Evolutionary conservation across 805 yeast species (phyloP).

Genomic region (Jamesozyma piceae): DNA sequence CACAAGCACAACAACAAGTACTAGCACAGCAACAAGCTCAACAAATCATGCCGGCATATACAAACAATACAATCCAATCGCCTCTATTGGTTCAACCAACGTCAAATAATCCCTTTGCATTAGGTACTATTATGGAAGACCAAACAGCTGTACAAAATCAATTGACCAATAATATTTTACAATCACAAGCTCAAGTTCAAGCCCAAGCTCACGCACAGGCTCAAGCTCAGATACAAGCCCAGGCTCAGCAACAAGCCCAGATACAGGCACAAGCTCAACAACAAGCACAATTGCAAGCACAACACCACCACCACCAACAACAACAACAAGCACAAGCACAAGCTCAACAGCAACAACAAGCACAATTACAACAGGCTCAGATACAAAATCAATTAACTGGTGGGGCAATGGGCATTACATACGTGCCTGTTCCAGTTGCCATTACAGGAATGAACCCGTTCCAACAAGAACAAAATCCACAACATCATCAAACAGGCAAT

Average conservation of each 20-base stretch:
- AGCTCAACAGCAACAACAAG: slow-evolving; percentile 7
- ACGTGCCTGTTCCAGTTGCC: slow-evolving; percentile 10
- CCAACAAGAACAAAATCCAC: slow-evolving; percentile 8
- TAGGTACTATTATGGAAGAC: slow-evolving; percentile 17
- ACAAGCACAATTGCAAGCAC: slow-evolving; percentile 9
- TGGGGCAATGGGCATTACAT: slow-evolving; percentile 5
- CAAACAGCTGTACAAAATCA: slow-evolving; percentile 7
- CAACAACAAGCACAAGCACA: slow-evolving; percentile 7
- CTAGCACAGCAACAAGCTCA: too few species aligned
- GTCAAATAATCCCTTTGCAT: slow-evolving; percentile 31
- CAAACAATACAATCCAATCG: neutral
- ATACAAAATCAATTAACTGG: neutral
- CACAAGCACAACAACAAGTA: neutral
- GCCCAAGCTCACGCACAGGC: slow-evolving; percentile 1
- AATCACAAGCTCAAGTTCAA: slow-evolving; percentile 3
- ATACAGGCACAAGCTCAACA: slow-evolving; percentile 2
- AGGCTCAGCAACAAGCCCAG: neutral
- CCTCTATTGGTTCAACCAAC: neutral
- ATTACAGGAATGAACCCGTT: slow-evolving; percentile 7
- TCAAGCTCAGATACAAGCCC: slow-evolving; percentile 9
- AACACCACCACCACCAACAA: too few species aligned
- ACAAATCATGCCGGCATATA: neutral
- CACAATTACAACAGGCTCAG: too few species aligned
- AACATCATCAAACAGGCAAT: slow-evolving; percentile 9
- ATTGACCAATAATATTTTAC: slow-evolving; percentile 2